A percentile compares a stretch with the other conserved stretches of the same genome.
Evolutionary conservation across 805 yeast species (phyloP).

Genomic region (Barnettozyma pratensis): DNA sequence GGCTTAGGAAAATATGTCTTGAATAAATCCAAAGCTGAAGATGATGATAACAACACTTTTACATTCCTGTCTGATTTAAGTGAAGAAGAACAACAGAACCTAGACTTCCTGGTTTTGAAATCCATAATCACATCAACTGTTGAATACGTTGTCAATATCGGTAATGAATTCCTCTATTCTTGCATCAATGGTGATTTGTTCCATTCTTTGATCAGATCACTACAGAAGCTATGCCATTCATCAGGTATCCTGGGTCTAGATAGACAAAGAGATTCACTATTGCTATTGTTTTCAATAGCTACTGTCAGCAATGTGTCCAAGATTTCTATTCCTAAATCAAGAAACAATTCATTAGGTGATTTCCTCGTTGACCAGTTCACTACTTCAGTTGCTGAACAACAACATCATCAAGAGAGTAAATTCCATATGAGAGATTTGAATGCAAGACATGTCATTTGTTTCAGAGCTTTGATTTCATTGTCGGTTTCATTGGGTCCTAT

Average conservation of each 20-base stretch:
- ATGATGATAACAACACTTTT: slow-evolving; percentile 7
- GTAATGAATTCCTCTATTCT: slow-evolving; percentile 52
- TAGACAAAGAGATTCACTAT: slow-evolving; percentile 52
- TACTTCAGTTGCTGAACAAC: slow-evolving; percentile 9
- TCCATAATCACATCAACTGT: slow-evolving; percentile 32
- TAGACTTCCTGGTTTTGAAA: slow-evolving; percentile 13
- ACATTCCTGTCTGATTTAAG: slow-evolving; percentile 12
- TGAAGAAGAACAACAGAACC: slow-evolving; percentile 9
- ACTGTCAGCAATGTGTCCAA: slow-evolving; percentile 37
- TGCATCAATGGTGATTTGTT: slow-evolving; percentile 68
- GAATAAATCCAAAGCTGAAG: slow-evolving; percentile 29
- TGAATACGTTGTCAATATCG: slow-evolving; percentile 37
- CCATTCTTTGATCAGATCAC: slow-evolving; percentile 59
- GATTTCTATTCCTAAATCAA: slow-evolving; percentile 16
- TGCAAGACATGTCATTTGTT: slow-evolving; percentile 66
- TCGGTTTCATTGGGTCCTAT: slow-evolving; percentile 80
- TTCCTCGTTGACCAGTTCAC: slow-evolving; percentile 42
- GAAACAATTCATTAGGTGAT: slow-evolving; percentile 42
- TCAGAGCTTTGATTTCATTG: slow-evolving; percentile 72
- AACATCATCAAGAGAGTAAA: slow-evolving; percentile 5
- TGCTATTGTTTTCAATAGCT: slow-evolving; percentile 40
- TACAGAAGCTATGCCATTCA: slow-evolving; percentile 78
- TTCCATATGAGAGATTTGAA: slow-evolving; percentile 44
- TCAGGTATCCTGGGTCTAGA: slow-evolving; percentile 66
- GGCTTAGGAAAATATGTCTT: slow-evolving; percentile 56